These are phyloP conservation scores for Tetragonia tetragonoides DNA, from an alignment of 148 eudicot genomes.

Conservation along the genomic window DNA sequence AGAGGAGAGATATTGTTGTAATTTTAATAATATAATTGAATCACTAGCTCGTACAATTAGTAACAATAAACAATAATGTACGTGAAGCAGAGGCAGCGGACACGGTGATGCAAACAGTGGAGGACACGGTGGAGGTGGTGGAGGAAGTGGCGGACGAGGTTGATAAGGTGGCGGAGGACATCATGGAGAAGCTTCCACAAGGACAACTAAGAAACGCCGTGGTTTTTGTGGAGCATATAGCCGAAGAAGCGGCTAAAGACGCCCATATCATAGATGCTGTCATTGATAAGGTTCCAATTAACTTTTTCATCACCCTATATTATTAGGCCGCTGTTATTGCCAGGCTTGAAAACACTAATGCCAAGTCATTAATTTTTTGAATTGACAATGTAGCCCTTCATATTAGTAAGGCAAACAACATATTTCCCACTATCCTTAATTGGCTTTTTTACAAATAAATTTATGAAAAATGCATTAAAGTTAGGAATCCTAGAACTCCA, in stretches of 20 bases:
- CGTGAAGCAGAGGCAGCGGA: slow-evolving; percentile 34
- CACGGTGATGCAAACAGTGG: slow-evolving; percentile 30
- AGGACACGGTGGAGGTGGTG: slow-evolving; percentile 34
- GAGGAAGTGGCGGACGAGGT: slow-evolving; percentile 48
- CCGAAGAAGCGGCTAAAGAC: slow-evolving; percentile 33
- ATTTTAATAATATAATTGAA: too few relatives aligned
- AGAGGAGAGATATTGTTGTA: too few relatives aligned
- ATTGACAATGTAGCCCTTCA: too few relatives aligned
- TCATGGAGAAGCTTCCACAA: slow-evolving; percentile 30
- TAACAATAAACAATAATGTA: neutral
- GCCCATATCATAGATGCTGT: slow-evolving; percentile 36
- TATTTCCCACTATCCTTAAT: too few relatives aligned
- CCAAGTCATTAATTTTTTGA: too few relatives aligned
- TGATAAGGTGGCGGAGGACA: slow-evolving; percentile 43
- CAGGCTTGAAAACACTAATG: too few relatives aligned
- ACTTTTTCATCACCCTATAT: neutral
- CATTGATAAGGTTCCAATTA: slow-evolving; percentile 39
- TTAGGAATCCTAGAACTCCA: too few relatives aligned
- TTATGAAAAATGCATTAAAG: too few relatives aligned
- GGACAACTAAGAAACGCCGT: slow-evolving; percentile 29
- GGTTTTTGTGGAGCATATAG: slow-evolving; percentile 27
- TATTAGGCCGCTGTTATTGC: too few relatives aligned
- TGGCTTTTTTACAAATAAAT: too few relatives aligned
- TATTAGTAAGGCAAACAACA: too few relatives aligned
- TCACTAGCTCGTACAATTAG: too few relatives aligned